Percentiles rank a stretch among this genome's conserved stretches.
phyloP scores from a whole-genome alignment of 2,329 filamentous ascomycete species.

The Hypoxylon sp. region DNA sequence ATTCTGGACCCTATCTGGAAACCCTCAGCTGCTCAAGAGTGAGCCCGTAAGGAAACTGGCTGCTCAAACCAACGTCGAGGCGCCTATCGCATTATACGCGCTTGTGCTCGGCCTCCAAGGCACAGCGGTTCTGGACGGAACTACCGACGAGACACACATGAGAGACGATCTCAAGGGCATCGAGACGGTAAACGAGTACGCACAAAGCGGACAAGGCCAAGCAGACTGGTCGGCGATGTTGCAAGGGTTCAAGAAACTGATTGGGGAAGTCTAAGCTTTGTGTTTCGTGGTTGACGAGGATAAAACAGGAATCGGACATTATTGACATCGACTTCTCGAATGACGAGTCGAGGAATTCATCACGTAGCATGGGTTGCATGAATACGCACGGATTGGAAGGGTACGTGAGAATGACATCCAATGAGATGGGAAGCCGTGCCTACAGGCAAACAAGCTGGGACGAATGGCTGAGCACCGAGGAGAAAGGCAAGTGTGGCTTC shows the following conservation, averaged over 20 bases:
- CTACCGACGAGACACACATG: slow-evolving; percentile 57
- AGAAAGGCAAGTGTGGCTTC: not conserved
- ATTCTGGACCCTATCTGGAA: slow-evolving; percentile 63
- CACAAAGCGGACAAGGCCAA: slow-evolving; percentile 46
- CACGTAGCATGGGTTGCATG: not conserved
- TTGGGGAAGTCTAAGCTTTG: slow-evolving; percentile 32
- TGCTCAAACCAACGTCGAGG: slow-evolving; percentile 46
- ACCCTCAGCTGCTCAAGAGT: slow-evolving; percentile 50
- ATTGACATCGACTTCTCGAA: not conserved
- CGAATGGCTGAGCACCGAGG: not conserved
- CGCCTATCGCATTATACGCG: slow-evolving; percentile 55
- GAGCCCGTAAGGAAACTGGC: slow-evolving; percentile 61
- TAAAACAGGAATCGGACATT: not conserved
- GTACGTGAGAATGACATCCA: not conserved
- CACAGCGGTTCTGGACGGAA: slow-evolving; percentile 56
- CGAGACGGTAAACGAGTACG: slow-evolving; percentile 48
- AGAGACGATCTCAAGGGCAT: slow-evolving; percentile 56
- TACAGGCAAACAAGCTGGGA: too few species aligned
- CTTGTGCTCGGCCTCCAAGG: slow-evolving; percentile 57
- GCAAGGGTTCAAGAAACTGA: slow-evolving; percentile 54
- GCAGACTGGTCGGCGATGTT: slow-evolving; percentile 58
- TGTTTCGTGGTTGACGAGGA: not conserved
- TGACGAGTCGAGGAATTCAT: not conserved
- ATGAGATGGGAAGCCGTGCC: not conserved
- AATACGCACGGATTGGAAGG: not conserved